A percentile compares a stretch with the other conserved stretches of the same genome.
These are phyloP conservation scores for Abrus pulchellus DNA, from an alignment of 306 rosid species.

Conservation along the genomic window DNA sequence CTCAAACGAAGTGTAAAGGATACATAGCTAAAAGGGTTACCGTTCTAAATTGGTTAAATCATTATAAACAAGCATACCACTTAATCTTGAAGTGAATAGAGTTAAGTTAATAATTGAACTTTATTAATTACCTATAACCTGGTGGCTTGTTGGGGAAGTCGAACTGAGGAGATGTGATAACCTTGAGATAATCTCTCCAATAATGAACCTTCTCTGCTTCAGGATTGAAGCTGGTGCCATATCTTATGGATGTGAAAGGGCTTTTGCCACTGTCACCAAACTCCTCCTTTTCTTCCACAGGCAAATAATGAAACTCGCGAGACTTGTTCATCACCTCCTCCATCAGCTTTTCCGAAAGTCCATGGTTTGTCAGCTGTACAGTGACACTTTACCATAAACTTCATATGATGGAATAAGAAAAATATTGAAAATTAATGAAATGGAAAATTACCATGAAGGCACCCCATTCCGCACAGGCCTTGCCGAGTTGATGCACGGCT, in stretches of 20 bases:
- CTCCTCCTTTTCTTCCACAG: constrained; percentile 62
- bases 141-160: constrained; percentile 61
- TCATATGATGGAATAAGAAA: no score
- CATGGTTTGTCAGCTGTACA: constrained; percentile 65
- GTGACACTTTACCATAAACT: no score
- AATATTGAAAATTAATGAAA: no score
- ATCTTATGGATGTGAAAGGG: constrained; percentile 60
- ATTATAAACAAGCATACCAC: no score
- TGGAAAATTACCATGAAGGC: constrained; percentile 53
- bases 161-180: constrained; percentile 47
- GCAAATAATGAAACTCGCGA: constrained; percentile 56
- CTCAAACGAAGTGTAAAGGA: no score
- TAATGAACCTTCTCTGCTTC: constrained; percentile 54
- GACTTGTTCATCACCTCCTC: constrained; percentile 50
- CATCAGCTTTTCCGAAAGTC: constrained; percentile 58
- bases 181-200: constrained; percentile 73
- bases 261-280: constrained; percentile 53
- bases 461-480: constrained; percentile 65
- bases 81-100: no score
- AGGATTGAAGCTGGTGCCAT: constrained; percentile 69
- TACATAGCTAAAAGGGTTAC: no score
- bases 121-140: constrained; percentile 49
- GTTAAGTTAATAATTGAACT: not conserved
- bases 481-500: constrained; percentile 45
- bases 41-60: no score